These are phyloP conservation scores for Pholiota microspora DNA, from an alignment of 768 basidiomycete genomes.

Conservation along the genomic window DNA sequence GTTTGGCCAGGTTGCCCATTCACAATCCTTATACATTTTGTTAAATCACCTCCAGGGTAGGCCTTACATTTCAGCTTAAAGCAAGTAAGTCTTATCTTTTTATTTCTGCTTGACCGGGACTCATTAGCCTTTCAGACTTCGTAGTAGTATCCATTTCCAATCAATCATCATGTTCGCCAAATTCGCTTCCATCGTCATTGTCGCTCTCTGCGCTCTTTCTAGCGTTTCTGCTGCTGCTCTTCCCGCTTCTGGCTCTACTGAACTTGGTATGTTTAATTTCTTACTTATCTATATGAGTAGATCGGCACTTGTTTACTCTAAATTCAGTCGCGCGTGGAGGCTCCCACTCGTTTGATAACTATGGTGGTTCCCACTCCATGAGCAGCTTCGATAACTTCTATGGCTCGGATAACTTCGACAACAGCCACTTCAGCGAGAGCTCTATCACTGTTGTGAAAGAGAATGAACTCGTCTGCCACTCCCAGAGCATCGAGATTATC, in stretches of 20 bases:
- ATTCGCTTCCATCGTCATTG: constrained; percentile 25
- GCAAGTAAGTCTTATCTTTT: constrained; percentile 24
- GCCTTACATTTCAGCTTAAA: constrained; percentile 29
- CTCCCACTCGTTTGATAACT: constrained; percentile 32
- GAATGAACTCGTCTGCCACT: constrained; percentile 38
- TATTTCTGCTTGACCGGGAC: constrained; percentile 2
- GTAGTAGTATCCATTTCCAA: constrained; percentile 14
- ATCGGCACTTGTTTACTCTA: background rate
- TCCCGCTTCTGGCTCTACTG: constrained; percentile 22
- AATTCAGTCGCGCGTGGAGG: constrained; percentile 17
- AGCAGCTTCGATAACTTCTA: constrained; percentile 45
- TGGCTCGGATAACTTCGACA: constrained; percentile 41
- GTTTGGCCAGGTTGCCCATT: constrained; percentile 41
- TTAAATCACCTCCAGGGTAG: constrained; percentile 24
- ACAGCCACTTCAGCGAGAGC: constrained; percentile 30
- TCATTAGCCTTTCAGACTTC: constrained; percentile 9
- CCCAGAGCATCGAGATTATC: constrained; percentile 35
- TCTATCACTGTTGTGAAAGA: constrained; percentile 31
- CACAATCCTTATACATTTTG: constrained; percentile 31
- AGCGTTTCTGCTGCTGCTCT: constrained; percentile 30
- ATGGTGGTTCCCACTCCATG: constrained; percentile 35
- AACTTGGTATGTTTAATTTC: constrained; percentile 24
- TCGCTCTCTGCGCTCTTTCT: constrained; percentile 30
- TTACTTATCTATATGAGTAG: background rate
- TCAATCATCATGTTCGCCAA: constrained; percentile 37